Evolutionary conservation across 805 yeast species (phyloP), one percentile per base, ranked within the genome.

Genomic region (Yamadazyma scolyti): DNA sequence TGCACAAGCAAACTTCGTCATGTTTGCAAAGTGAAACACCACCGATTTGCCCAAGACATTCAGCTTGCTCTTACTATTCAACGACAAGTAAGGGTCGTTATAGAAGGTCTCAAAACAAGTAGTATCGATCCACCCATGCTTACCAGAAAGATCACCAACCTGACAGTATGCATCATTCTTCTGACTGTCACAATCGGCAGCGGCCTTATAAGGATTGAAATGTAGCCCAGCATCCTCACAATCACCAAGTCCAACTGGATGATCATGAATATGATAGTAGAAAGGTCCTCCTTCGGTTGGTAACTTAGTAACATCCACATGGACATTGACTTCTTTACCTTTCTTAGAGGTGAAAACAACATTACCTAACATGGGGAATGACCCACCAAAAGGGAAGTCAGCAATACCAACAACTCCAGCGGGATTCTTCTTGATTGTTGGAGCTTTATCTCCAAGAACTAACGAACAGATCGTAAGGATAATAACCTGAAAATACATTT

Each of bases 71-170:
- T 57, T 53, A 21, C 73, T 71, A 46, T 77, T 68, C 52, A 82
- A 68, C 0, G 88, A 78, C 32, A 82, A 53, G 52, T 70, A 82
- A 5, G 79, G 81, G 48, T 82, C 89, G 36, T 66, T 58, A 52
- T 77, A 82, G 37, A 67, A 65, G 17, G 75, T 61, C 54, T 79
- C 81, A 53, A 74, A 79, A 50, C 86, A 79, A 9, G 85, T 79
- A 13, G 84, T 69, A 49, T 79, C 71, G 47, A 82, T 77, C 58
- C 61, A 71, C 9, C 90, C 90, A 55, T 82, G 88, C 52, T 81
- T 82, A 25, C 90, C 90, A 20, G 84, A 73, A 45, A 82, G 72
- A 49, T 82, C 89, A 36, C 90, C 90, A 24, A 81, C 74, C 54
- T 78, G 78, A 52, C 87, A 82, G 20, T 52, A 61, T 6, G 78